A percentile compares a stretch with the other conserved stretches of the same genome.
These are phyloP conservation scores for Saccharum spontaneum DNA, from an alignment of 176 grass and related monocot species.

Conservation along the genomic window DNA sequence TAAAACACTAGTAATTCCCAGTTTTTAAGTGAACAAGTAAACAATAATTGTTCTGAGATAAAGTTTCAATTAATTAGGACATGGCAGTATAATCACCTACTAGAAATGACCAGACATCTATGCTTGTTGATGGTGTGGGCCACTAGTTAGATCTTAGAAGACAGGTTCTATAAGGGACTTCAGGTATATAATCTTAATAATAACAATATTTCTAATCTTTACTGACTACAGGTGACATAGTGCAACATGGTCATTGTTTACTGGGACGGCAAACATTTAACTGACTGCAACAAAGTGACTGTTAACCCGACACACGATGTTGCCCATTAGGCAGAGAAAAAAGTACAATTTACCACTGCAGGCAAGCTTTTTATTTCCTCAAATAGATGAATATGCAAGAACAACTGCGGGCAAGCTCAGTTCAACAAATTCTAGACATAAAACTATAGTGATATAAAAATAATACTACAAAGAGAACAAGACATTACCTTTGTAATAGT, in stretches of 20 bases:
- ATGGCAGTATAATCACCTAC: background rate
- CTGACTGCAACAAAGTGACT: background rate
- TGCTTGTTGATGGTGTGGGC: background rate
- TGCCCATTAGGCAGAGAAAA: background rate
- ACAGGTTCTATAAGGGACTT: conserved; percentile 1
- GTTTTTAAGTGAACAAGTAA: background rate
- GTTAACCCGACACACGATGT: background rate
- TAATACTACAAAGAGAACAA: background rate
- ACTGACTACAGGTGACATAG: background rate
- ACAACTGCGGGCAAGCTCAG: background rate
- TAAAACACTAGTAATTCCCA: background rate
- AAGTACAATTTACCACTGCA: background rate
- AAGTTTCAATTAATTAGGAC: background rate
- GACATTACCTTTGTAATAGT: conserved; percentile 90
- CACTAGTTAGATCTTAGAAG: background rate
- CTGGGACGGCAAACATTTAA: background rate
- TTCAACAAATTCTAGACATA: background rate
- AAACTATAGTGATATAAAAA: background rate
- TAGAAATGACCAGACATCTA: background rate
- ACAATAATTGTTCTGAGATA: background rate
- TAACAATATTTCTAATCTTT: background rate
- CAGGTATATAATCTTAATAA: background rate
- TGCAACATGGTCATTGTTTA: background rate
- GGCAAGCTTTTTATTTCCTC: background rate
- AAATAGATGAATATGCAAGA: background rate